Percentiles rank a stretch among this genome's conserved stretches.
These are phyloP conservation scores for Begonia peltatifolia DNA, from an alignment of 306 rosid species.

Conservation along the genomic window DNA sequence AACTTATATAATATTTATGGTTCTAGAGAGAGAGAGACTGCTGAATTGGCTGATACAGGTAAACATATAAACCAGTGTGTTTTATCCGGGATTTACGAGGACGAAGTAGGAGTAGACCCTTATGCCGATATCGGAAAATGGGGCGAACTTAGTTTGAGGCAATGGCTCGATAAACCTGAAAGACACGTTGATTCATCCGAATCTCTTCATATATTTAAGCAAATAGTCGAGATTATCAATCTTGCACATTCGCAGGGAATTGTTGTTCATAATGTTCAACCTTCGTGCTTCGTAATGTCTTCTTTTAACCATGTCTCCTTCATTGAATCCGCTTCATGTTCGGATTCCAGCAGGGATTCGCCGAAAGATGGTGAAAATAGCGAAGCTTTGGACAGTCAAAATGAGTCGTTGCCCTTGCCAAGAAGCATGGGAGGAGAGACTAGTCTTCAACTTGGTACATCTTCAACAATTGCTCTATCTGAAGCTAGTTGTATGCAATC, in stretches of 20 bases:
- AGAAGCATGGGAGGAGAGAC: constrained; percentile 33
- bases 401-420: constrained; percentile 28
- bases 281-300: constrained; percentile 94
- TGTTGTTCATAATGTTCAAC: constrained; percentile 90
- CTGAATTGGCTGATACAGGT: background rate
- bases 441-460: constrained; percentile 26
- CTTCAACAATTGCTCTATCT: constrained; percentile 42
- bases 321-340: constrained; percentile 90
- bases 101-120: constrained; percentile 38
- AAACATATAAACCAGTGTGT: constrained; percentile 29
- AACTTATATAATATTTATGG: background rate
- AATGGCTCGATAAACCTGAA: constrained; percentile 82
- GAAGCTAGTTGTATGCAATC: constrained; percentile 86
- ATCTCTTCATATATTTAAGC: constrained; percentile 78
- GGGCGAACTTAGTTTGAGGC: constrained; percentile 89
- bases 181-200: constrained; percentile 57
- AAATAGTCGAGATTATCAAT: constrained; percentile 67
- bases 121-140: constrained; percentile 36
- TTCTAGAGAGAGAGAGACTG: background rate
- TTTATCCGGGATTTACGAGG: constrained; percentile 49
- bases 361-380: constrained; percentile 42
- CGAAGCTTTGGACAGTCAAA: constrained; percentile 33
- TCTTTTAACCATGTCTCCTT: constrained; percentile 84
- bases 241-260: constrained; percentile 79
- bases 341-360: constrained; percentile 77